These are phyloP conservation scores for Podospora tetraspora DNA, from an alignment of 495 filamentous ascomycete genomes.

Conservation along the genomic window DNA sequence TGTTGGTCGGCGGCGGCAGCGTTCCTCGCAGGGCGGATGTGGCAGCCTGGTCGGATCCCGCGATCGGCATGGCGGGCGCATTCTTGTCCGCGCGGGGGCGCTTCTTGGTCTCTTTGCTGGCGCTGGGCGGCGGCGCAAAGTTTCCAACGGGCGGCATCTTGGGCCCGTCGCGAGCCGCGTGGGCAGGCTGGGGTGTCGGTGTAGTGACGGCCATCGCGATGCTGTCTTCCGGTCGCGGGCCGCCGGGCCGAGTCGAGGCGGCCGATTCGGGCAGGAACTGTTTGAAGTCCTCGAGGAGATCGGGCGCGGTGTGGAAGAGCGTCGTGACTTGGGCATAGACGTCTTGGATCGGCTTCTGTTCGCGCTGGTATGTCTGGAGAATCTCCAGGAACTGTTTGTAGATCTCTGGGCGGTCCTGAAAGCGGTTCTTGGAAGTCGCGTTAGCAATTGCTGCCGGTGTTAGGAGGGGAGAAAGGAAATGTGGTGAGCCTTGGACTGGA, in stretches of 20 bases:
- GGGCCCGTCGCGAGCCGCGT: conserved; percentile 42
- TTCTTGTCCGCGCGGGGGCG: conserved; percentile 44
- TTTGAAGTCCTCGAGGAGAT: conserved; percentile 97
- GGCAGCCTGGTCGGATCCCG: conserved; percentile 30
- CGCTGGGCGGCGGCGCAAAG: conserved; percentile 78
- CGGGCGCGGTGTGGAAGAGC: conserved; percentile 88
- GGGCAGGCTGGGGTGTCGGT: conserved; percentile 45
- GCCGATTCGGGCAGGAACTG: conserved; percentile 97
- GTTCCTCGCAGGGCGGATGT: conserved; percentile 32
- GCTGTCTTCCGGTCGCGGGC: conserved; percentile 47
- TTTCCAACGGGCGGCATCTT: conserved; percentile 93
- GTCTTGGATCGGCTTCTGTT: conserved; percentile 97
- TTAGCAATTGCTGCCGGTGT: conserved; percentile 11
- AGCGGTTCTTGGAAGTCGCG: conserved; percentile 67
- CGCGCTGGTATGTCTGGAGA: conserved; percentile 94
- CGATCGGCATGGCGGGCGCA: conserved; percentile 22
- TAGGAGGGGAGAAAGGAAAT: conserved; percentile 1
- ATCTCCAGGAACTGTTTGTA: conserved; percentile 99
- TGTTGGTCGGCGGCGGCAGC: conserved; percentile 31
- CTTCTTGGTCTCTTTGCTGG: conserved; percentile 75
- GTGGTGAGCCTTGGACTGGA: conserved; percentile 7
- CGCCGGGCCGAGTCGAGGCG: conserved; percentile 73
- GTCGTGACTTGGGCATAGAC: conserved; percentile 97
- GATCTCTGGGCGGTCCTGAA: conserved; percentile 89
- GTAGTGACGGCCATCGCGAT: conserved; percentile 54